Base-by-base conservation (phyloP, 2,329 filamentous ascomycete genomes). In the Cercospora sp. region DNA sequence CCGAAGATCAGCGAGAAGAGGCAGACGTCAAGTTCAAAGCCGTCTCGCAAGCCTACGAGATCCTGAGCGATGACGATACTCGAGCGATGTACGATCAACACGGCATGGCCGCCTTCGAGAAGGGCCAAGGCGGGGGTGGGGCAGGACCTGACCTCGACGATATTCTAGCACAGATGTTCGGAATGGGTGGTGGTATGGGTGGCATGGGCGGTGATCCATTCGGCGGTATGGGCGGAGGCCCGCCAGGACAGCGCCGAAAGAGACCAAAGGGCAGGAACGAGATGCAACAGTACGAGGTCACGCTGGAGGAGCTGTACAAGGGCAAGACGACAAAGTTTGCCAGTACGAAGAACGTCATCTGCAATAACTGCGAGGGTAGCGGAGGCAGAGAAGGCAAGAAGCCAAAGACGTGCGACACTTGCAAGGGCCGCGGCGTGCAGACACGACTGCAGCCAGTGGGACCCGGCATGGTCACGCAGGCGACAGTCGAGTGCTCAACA, bases 271-370 rank as follows among this genome's bases (percentile, higher is more conserved):
- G 94, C 57, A 88, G 87, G 63, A 90, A 94, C 73, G 94, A 97
- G 80, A 90, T 96, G 78, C 92, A 96, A 76, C 88, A 92, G 75
- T 98, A 99, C 81, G 90, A 93, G 78, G 92, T 98, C 67, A 91
- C 89, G 2, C 83, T 99, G 68, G 95, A 98, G 79, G 95, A 99
- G 80, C 85, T 99, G 33, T 99, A 98, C 86, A 97, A 96, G 83
- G 95, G 95, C 76, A 97, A 98, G 85, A 97, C 95, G 0, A 95
- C 96, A 77, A 95, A 96, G 82, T 97, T 99, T 79, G 90, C 93
- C 8, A 95, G 92, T 77, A 96, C 94, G 76, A 98, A 98, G 84
- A 94, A 97, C 77, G 87, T 97, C 69, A 85, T 97, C 69, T 99
- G 95, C 82, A 86, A 86, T 67, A 86, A 89, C 75, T 99, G 95